phyloP scores from a whole-genome alignment of 768 basidiomycete species.

The Podaxis carcinomalis region DNA sequence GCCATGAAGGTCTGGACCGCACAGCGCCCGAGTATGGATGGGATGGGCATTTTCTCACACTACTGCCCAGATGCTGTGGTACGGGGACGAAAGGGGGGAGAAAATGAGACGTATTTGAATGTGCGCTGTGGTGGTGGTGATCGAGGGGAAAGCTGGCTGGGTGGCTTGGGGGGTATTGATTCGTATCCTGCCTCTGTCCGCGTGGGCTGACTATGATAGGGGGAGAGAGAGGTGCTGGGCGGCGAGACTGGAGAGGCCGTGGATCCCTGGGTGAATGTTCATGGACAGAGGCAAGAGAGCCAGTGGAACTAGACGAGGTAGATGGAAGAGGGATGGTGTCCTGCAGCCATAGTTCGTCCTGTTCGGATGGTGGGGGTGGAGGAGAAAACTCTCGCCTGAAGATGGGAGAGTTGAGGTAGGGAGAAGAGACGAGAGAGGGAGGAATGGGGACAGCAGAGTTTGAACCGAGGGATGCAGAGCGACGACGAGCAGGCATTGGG shows the following conservation, averaged over 20 bases:
- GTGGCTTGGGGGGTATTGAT: neutral
- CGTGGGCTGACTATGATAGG: slow-evolving; percentile 6
- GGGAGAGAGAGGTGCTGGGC: slow-evolving; percentile 9
- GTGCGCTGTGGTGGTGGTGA: neutral
- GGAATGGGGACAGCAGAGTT: slow-evolving; percentile 46
- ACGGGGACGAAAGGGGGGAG: neutral
- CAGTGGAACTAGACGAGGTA: slow-evolving; percentile 12
- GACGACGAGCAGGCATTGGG: slow-evolving; percentile 26
- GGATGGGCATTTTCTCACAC: neutral
- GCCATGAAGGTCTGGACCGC: neutral
- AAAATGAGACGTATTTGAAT: neutral
- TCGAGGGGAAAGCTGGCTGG: neutral
- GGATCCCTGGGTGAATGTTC: neutral
- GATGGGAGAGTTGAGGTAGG: slow-evolving; percentile 47
- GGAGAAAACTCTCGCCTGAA: slow-evolving; percentile 35
- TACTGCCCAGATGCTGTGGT: neutral
- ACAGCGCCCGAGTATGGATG: neutral
- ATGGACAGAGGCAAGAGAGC: slow-evolving; percentile 4
- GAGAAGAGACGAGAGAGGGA: slow-evolving; percentile 52
- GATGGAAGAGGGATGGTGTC: slow-evolving; percentile 51
- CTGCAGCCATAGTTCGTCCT: slow-evolving; percentile 58
- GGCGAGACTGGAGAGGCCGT: neutral
- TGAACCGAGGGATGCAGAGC: slow-evolving; percentile 27
- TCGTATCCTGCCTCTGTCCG: neutral
- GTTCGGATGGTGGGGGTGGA: slow-evolving; percentile 38